Conservation (phyloP, 2,329 filamentous ascomycete genomes). For the Tolypocladium paradoxum region DNA sequence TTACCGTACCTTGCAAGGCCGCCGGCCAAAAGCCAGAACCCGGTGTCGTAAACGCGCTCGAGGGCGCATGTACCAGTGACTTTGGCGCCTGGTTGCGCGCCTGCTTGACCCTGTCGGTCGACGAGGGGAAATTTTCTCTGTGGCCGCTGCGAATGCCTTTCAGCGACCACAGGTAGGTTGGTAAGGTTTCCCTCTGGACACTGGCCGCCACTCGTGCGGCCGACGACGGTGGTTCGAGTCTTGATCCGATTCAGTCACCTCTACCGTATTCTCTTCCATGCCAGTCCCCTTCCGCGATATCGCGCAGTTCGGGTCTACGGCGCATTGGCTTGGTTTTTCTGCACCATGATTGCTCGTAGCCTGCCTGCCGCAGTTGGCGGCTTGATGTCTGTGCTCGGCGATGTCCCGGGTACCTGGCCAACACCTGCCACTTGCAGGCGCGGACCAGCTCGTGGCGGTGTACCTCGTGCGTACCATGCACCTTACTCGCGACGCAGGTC, state of each 20-base stretch:
- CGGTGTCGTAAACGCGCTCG: constrained; percentile 10
- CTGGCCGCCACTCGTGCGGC: neutral
- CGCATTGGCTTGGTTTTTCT: constrained; percentile 3
- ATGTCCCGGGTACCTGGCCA: neutral
- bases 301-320: constrained; percentile 10
- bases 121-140: neutral
- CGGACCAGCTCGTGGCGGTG: neutral
- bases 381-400: neutral
- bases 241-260: constrained; percentile 7
- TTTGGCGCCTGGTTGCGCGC: constrained; percentile 9
- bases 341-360: neutral
- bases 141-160: neutral
- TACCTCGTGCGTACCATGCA: neutral
- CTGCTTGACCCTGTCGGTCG: constrained; percentile 3
- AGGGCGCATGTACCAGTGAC: constrained; percentile 13
- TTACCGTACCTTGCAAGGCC: too few relatives aligned
- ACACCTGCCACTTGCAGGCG: neutral
- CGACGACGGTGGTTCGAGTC: neutral
- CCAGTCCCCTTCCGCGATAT: neutral
- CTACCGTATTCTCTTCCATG: neutral
- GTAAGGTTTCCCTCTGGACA: neutral
- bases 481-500: constrained; percentile 2
- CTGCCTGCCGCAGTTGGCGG: neutral
- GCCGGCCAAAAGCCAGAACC: constrained; percentile 2
- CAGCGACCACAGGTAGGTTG: neutral